phyloP scores from a whole-genome alignment of 495 filamentous ascomycete species.

The Penicillium canescens region DNA sequence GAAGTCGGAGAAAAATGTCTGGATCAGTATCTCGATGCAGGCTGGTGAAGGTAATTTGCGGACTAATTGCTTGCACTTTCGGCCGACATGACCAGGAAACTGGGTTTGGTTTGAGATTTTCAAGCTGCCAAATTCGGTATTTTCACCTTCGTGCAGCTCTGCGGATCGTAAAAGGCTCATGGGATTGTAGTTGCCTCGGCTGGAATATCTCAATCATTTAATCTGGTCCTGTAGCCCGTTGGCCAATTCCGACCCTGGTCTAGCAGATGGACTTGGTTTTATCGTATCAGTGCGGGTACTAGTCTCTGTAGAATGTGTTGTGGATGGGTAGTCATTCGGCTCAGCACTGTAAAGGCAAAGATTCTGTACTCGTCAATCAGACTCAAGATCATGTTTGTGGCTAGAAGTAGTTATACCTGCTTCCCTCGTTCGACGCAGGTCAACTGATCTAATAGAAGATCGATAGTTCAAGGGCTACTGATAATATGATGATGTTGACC shows the following conservation, averaged over 20 bases:
- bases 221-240: slow-evolving; percentile 10
- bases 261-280: background rate
- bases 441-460: background rate
- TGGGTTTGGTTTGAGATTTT: background rate
- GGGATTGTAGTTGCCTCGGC: slow-evolving; percentile 11
- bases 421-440: slow-evolving; percentile 52
- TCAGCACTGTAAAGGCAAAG: slow-evolving; percentile 33
- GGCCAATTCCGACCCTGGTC: background rate
- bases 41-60: slow-evolving; percentile 52
- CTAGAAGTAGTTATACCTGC: slow-evolving; percentile 24
- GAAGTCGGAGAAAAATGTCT: slow-evolving; percentile 55
- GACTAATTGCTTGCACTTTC: slow-evolving; percentile 52
- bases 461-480: too few species aligned
- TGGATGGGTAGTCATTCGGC: slow-evolving; percentile 2
- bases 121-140: background rate
- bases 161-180: slow-evolving; percentile 11
- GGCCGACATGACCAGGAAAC: slow-evolving; percentile 5
- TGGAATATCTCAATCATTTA: slow-evolving; percentile 15
- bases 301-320: slow-evolving; percentile 1
- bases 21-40: slow-evolving; percentile 54
- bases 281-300: background rate
- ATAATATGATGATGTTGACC: too few species aligned
- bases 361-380: slow-evolving; percentile 20
- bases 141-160: slow-evolving; percentile 1
- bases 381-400: slow-evolving; percentile 10